A percentile compares a stretch with the other conserved stretches of the same genome.
These are phyloP conservation scores for Lipomyces sp. DNA, from an alignment of 805 yeast genomes.

Conservation along the genomic window DNA sequence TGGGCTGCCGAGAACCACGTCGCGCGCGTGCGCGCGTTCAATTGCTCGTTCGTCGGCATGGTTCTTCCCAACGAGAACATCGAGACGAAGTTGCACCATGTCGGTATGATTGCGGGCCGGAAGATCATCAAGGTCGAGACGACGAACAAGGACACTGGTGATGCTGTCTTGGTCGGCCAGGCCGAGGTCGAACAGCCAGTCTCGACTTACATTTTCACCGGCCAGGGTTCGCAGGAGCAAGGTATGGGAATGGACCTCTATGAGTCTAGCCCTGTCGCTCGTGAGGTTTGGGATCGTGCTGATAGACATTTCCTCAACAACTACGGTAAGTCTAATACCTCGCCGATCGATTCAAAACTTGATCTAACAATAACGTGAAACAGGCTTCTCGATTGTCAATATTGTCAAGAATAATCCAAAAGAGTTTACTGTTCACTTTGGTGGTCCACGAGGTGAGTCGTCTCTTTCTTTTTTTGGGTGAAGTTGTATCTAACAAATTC, in stretches of 20 bases:
- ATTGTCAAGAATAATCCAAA: slow-evolving; percentile 96
- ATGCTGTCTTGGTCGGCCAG: slow-evolving; percentile 83
- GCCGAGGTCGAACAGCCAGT: slow-evolving; percentile 99
- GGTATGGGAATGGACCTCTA: slow-evolving; percentile 99
- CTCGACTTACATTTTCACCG: slow-evolving; percentile 96
- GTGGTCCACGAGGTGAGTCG: slow-evolving; percentile 84
- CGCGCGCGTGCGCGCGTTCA: slow-evolving; percentile 92
- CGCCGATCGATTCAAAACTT: no score
- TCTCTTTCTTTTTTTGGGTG: neutral
- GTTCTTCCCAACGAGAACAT: slow-evolving; percentile 93
- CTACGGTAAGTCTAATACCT: slow-evolving; percentile 49
- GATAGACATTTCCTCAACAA: slow-evolving; percentile 89
- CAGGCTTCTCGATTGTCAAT: slow-evolving; percentile 92
- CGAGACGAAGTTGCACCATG: slow-evolving; percentile 86
- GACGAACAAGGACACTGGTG: slow-evolving; percentile 77
- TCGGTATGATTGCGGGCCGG: slow-evolving; percentile 99
- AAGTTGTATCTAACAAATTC: neutral
- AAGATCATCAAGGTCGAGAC: slow-evolving; percentile 93
- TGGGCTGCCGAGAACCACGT: slow-evolving; percentile 99
- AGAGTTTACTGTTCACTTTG: slow-evolving; percentile 93
- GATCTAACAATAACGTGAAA: neutral
- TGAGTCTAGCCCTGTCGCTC: slow-evolving; percentile 86
- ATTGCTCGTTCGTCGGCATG: slow-evolving; percentile 92
- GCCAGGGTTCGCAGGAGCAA: slow-evolving; percentile 99
- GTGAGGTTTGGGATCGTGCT: slow-evolving; percentile 97